Evolutionary conservation across 768 basidiomycete genomes (phyloP).

Genomic region (Wakefieldia striispora): DNA sequence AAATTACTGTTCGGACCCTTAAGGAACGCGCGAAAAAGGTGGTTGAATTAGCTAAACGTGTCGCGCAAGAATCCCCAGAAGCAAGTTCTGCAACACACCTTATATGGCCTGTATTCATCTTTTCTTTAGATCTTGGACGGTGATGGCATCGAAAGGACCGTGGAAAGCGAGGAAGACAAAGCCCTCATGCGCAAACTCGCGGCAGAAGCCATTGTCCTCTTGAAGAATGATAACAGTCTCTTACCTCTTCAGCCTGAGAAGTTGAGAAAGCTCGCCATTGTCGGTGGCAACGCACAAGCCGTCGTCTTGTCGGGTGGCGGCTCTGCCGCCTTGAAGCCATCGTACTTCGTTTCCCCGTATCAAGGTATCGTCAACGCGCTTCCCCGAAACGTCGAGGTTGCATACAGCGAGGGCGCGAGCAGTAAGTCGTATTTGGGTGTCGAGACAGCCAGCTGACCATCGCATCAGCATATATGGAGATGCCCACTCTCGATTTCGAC

Average conservation of each 20-base stretch:
- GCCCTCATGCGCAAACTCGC: slow-evolving; percentile 66
- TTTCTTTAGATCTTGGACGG: slow-evolving; percentile 59
- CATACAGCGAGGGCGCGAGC: slow-evolving; percentile 67
- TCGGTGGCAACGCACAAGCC: slow-evolving; percentile 66
- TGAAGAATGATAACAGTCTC: slow-evolving; percentile 62
- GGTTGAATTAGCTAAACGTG: slow-evolving; percentile 67
- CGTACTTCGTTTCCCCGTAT: slow-evolving; percentile 75
- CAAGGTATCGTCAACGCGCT: slow-evolving; percentile 69
- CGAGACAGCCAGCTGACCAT: slow-evolving; percentile 1
- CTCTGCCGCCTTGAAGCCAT: slow-evolving; percentile 65
- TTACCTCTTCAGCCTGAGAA: slow-evolving; percentile 35
- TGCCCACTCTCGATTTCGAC: slow-evolving; percentile 69
- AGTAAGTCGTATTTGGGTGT: slow-evolving; percentile 37
- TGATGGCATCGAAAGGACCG: slow-evolving; percentile 62
- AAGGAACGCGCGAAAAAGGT: slow-evolving; percentile 67
- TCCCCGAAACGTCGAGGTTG: slow-evolving; percentile 47
- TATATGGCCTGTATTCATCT: not conserved
- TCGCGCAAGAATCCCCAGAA: slow-evolving; percentile 64
- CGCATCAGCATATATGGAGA: slow-evolving; percentile 54
- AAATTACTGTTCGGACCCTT: slow-evolving; percentile 61
- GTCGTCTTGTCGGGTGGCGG: slow-evolving; percentile 75
- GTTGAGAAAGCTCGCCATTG: slow-evolving; percentile 69
- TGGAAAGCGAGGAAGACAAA: slow-evolving; percentile 60
- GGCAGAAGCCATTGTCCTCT: slow-evolving; percentile 66
- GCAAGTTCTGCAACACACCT: slow-evolving; percentile 28